Base-by-base conservation (phyloP, 345 rosid species). In the Dipteronia sinensis region DNA sequence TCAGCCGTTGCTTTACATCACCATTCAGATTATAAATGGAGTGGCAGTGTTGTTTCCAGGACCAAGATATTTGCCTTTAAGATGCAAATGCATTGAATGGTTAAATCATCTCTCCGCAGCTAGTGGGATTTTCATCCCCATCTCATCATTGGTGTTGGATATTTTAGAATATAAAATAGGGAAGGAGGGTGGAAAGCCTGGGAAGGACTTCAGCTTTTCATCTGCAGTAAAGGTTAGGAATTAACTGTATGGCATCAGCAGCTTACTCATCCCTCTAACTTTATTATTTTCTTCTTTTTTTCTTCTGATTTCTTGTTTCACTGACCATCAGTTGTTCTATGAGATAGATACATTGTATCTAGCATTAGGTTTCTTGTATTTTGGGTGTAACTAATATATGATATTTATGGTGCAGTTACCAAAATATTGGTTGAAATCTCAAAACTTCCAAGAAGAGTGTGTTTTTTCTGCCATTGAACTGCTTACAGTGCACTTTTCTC, bases 391-490 rank as follows among this genome's bases (percentile, higher is more conserved):
- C 27, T 79, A 58, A 75, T 58, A n/a, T 65, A 53, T 23, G 40
- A 40, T 13, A 19, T 64, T 76, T 76, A 9, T 74, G 73, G 17
- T 83, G 70, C 92, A 91, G 99, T 78, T 96, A 74, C 99, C 99
- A n/a, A 92, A 92, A 78, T 85, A 90, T 84, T 92, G 92, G 98
- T 80, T 94, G 47, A 96, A 92, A 86, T 96, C 98, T 65, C 89
- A 79, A 62, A 86, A 90, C 78, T 96, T 96, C 81, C 94, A 88
- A 78, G 95, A 89, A 70, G 89, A 80, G 56, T 90, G 98, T 74
- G 82, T 96, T 46, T 72, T 63, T 61, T 86, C 93, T 47, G 85
- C 88, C 81, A 76, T 92, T 84, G 94, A 92, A 86, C 83, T 96
- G 61, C 93, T 96, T 66, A 88, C 90, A 10, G 79, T 34, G 44